These are phyloP conservation scores for Drechslerella dactyloides DNA, from an alignment of 2,329 filamentous ascomycete species.

Conservation along the genomic window DNA sequence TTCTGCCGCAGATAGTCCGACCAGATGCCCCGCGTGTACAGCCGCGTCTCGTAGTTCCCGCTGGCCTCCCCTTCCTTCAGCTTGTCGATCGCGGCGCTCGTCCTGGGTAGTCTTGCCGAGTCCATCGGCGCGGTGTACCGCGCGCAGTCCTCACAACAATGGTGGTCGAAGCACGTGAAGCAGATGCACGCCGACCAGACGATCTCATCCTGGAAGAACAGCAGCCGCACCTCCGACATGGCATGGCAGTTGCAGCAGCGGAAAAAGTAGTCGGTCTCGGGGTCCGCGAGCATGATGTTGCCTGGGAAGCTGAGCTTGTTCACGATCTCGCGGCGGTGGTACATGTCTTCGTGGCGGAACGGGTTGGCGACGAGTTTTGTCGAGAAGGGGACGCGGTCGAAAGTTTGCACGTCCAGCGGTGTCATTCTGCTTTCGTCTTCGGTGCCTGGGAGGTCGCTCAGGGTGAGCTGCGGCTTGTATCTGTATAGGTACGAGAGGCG, in stretches of 20 bases:
- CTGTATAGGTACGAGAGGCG: conserved; percentile 16
- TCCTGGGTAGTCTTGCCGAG: background rate
- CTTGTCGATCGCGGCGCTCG: background rate
- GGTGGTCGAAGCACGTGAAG: conserved; percentile 16
- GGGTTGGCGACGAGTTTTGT: conserved; percentile 19
- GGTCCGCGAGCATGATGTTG: conserved; percentile 28
- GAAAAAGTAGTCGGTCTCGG: conserved; percentile 32
- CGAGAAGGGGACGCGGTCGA: conserved; percentile 8
- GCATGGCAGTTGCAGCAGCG: conserved; percentile 19
- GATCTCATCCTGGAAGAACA: conserved; percentile 39
- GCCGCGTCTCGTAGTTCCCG: conserved; percentile 26
- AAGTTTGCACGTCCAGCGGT: conserved; percentile 13
- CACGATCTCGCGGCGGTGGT: conserved; percentile 34
- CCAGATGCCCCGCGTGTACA: conserved; percentile 41
- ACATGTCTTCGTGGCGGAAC: conserved; percentile 35
- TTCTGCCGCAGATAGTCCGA: conserved; percentile 21
- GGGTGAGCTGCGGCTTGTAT: background rate
- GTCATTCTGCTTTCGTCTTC: background rate
- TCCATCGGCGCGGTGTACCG: conserved; percentile 15
- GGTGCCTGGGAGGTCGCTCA: background rate
- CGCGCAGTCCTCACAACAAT: conserved; percentile 17
- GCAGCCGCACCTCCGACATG: background rate
- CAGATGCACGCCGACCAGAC: conserved; percentile 28
- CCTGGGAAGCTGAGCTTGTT: conserved; percentile 33
- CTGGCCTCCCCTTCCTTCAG: conserved; percentile 4